phyloP scores from a whole-genome alignment of 148 eudicot species.

The Limonium bicolor region DNA sequence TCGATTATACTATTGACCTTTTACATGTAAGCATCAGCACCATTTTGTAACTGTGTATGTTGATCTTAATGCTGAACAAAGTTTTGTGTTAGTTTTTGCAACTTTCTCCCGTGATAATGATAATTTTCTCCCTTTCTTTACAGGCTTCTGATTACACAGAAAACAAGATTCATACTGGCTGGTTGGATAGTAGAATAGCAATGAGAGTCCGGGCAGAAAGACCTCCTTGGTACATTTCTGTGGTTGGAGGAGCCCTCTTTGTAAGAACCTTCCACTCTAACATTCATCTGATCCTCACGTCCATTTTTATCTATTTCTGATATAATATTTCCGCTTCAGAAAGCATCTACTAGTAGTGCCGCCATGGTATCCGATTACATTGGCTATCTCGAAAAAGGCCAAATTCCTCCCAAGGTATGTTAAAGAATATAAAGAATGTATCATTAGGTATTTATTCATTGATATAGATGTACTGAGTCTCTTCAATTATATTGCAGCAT shows the following conservation, averaged over 20 bases:
- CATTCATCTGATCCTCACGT: too few relatives aligned
- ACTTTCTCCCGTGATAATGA: neutral
- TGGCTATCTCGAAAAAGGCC: slow-evolving; percentile 98
- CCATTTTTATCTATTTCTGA: too few relatives aligned
- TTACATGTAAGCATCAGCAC: slow-evolving; percentile 73
- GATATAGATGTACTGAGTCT: too few relatives aligned
- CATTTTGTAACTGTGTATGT: too few relatives aligned
- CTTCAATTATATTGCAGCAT: slow-evolving; percentile 99
- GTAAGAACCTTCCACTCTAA: slow-evolving; percentile 57
- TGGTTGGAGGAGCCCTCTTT: slow-evolving; percentile 96
- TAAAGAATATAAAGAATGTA: neutral
- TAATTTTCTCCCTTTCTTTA: slow-evolving; percentile 8
- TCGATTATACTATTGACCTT: slow-evolving; percentile 92
- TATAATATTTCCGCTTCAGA: slow-evolving; percentile 35
- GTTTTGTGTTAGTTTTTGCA: neutral
- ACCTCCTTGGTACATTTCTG: slow-evolving; percentile 99
- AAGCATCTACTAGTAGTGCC: slow-evolving; percentile 96
- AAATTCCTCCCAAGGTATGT: slow-evolving; percentile 94
- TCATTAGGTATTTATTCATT: neutral
- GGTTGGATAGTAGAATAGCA: slow-evolving; percentile 98
- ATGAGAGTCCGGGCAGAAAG: slow-evolving; percentile 99
- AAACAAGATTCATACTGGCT: slow-evolving; percentile 95
- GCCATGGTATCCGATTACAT: slow-evolving; percentile 90
- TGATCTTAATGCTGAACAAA: too few relatives aligned
- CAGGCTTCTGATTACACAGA: slow-evolving; percentile 90